A percentile compares a stretch with the other conserved stretches of the same genome.
Evolutionary conservation across 179 eudicot species (phyloP).

Genomic region (Heliamphora pulchella): DNA sequence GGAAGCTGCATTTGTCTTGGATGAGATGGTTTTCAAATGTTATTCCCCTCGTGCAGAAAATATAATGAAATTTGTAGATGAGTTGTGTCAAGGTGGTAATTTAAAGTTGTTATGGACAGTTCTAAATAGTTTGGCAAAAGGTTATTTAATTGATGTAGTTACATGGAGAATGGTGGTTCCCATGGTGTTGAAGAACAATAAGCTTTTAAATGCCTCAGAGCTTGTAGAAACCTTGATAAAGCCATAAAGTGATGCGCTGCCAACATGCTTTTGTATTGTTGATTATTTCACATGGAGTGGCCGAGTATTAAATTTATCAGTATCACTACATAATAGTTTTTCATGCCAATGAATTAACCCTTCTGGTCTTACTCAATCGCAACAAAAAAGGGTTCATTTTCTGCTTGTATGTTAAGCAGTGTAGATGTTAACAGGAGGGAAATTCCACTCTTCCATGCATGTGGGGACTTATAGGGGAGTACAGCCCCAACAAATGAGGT

Average conservation of each 20-base stretch:
- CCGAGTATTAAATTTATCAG: neutral
- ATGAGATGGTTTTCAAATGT: constrained; percentile 76
- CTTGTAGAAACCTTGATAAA: constrained; percentile 30
- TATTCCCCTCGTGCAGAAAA: constrained; percentile 43
- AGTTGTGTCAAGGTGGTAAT: constrained; percentile 32
- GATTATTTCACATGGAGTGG: neutral
- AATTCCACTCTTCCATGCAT: neutral
- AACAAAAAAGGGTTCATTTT: neutral
- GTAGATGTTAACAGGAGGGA: neutral
- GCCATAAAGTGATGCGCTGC: constrained; percentile 18
- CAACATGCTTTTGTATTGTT: neutral
- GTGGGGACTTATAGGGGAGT: neutral
- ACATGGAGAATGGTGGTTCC: constrained; percentile 47
- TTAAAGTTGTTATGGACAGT: constrained; percentile 32
- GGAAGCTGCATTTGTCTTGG: constrained; percentile 54
- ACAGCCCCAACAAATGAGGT: neutral
- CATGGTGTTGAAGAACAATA: constrained; percentile 23
- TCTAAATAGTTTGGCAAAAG: constrained; percentile 39
- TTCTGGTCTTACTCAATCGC: too few species aligned
- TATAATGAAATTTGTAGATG: constrained; percentile 28
- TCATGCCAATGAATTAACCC: neutral
- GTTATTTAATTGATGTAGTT: constrained; percentile 32
- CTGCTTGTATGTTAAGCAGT: neutral
- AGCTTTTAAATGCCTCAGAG: constrained; percentile 17
- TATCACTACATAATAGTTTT: neutral